Evolutionary conservation across 257 asterid species (phyloP), one percentile per base, ranked within the genome.

Genomic region (Plantago major): DNA sequence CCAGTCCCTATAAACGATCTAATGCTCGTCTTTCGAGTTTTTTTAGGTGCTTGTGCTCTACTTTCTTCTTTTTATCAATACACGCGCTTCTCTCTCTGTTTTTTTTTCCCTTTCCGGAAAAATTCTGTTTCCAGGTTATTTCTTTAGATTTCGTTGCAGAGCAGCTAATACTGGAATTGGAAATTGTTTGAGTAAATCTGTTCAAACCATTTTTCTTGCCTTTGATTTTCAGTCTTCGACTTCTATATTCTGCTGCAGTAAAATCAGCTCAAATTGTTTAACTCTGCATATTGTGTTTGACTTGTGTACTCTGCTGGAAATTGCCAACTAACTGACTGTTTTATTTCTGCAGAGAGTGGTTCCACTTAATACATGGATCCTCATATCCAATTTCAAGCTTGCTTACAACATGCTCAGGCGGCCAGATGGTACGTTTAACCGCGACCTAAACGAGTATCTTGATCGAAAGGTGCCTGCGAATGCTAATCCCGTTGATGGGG

Each of bases 301-400:
- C 40, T 33, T 33, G 3, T 4, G 8, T 33, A 33, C 7, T 33
- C 40, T 33, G 7, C 40, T 33, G 40, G 6, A 33, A 33, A 33
- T 7, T 33, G 40, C 40, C 40, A 33, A 33, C 26, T n/a, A 22
- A 22, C 8, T 33, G 40, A 33, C 40, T 33, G 40, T 33, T 33
- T 1, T 33, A 7, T 33, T 33, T 7, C 40, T 46, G 68, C 88
- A 89, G 97, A 74, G 85, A 40, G 76, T 89, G 67, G 97, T 90
- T 66, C 97, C 97, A 10, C 90, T 87, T 4, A 82, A 90, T 54
- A 87, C 97, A 42, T 84, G 94, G 94, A 85, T 90, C 65, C 78
- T 90, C 47, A 90, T 90, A 30, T 84, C 96, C 16, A 83, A 87
- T 62, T 90, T 90, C 85, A 90, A 90, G 84, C 84, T 90, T 3